phyloP scores from a whole-genome alignment of 169 alveolate genomes.

The Plasmodium inui region DNA sequence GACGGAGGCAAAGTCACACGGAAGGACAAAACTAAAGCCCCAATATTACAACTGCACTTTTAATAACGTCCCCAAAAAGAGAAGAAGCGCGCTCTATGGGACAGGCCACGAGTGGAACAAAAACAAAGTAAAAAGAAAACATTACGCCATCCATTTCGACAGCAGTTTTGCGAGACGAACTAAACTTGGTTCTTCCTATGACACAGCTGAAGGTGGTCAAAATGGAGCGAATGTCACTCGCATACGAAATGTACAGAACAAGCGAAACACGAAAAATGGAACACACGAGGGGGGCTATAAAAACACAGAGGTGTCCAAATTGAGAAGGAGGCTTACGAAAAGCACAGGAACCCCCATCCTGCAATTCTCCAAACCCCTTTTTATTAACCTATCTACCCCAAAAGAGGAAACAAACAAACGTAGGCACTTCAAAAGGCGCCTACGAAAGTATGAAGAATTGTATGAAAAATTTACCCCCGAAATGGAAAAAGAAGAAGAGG shows the following conservation, averaged over 20 bases:
- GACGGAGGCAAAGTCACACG: constrained; percentile 6
- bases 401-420: constrained; percentile 4
- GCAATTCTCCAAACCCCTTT: not conserved
- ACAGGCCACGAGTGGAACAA: not conserved
- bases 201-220: not conserved
- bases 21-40: not conserved
- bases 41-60: constrained; percentile 2
- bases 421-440: constrained; percentile 7
- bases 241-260: not conserved
- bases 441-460: constrained; percentile 65
- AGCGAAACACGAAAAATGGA: not conserved
- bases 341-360: not conserved
- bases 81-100: not conserved
- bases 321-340: not conserved
- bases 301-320: not conserved
- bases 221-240: not conserved
- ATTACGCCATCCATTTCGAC: not conserved
- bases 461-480: constrained; percentile 55
- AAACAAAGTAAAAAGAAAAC: constrained; percentile 6
- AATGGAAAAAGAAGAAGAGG: constrained; percentile 11
- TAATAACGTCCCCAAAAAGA: not conserved
- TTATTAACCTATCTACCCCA: constrained; percentile 1
- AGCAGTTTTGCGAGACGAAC: not conserved
- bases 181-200: not conserved
- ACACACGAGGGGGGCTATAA: not conserved